These are phyloP conservation scores for Nephromyces sp. DNA, from an alignment of 169 alveolate genomes.

Conservation along the genomic window DNA sequence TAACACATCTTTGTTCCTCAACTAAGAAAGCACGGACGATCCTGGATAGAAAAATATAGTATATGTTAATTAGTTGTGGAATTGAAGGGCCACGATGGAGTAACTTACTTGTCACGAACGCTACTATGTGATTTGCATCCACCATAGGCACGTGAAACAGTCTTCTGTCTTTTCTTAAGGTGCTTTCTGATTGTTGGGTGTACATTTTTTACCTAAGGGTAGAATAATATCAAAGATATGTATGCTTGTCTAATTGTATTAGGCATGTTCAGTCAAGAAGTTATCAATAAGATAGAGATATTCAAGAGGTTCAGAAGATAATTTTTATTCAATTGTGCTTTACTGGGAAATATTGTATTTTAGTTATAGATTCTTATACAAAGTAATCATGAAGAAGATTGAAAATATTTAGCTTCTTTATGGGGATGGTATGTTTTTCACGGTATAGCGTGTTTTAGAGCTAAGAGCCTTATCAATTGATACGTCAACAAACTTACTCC, in stretches of 20 bases:
- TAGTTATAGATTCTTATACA: too few relatives aligned
- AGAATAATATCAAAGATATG: not conserved
- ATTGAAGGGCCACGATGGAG: not conserved
- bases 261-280: too few relatives aligned
- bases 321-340: too few relatives aligned
- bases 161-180: constrained; percentile 25
- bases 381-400: too few relatives aligned
- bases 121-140: constrained; percentile 39
- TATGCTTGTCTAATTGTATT: not conserved
- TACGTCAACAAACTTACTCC: constrained; percentile 46
- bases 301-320: too few relatives aligned
- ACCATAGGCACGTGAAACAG: constrained; percentile 40
- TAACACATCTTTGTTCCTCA: constrained; percentile 78
- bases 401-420: too few relatives aligned
- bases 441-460: too few relatives aligned
- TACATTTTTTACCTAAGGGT: constrained; percentile 48
- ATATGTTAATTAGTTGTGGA: not conserved
- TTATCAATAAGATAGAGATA: too few relatives aligned
- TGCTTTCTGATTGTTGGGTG: constrained; percentile 50
- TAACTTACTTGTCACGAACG: constrained; percentile 36
- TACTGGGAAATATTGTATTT: too few relatives aligned
- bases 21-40: constrained; percentile 78
- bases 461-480: too few relatives aligned
- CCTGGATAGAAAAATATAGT: constrained; percentile 69
- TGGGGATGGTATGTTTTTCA: too few relatives aligned